phyloP scores from a whole-genome alignment of 2,329 filamentous ascomycete species.

The Claviceps capensis region DNA sequence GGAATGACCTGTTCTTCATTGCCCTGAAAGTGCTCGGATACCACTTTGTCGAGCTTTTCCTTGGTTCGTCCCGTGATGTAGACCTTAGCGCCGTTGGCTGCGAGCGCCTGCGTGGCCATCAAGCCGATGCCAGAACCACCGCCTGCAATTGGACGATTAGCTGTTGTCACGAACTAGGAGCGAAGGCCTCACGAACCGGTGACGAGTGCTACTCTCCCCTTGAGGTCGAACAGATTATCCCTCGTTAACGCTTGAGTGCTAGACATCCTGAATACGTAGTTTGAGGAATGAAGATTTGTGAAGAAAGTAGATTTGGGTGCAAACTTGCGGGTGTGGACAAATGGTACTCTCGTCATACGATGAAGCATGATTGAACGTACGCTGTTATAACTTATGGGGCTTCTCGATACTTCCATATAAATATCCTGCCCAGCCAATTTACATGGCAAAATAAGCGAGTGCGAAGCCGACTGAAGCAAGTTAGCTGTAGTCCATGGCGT shows the following conservation, averaged over 20 bases:
- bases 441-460: too few relatives aligned
- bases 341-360: not conserved
- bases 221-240: conserved; percentile 27
- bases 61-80: conserved; percentile 55
- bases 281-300: not conserved
- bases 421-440: too few relatives aligned
- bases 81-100: conserved; percentile 53
- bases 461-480: too few relatives aligned
- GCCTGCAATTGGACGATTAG: conserved; percentile 13
- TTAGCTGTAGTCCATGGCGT: too few relatives aligned
- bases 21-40: conserved; percentile 41
- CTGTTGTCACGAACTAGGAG: not conserved
- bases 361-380: not conserved
- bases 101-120: conserved; percentile 55
- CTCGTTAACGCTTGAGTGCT: conserved; percentile 18
- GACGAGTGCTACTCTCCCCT: conserved; percentile 30
- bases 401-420: too few relatives aligned
- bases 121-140: conserved; percentile 51
- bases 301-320: not conserved
- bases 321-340: not conserved
- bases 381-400: too few relatives aligned
- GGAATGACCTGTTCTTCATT: conserved; percentile 42
- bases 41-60: conserved; percentile 47
- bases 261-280: conserved; percentile 2
- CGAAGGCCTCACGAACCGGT: conserved; percentile 19